These are phyloP conservation scores for Cladosporium colombiae DNA, from an alignment of 2,329 filamentous ascomycete genomes.

Conservation along the genomic window DNA sequence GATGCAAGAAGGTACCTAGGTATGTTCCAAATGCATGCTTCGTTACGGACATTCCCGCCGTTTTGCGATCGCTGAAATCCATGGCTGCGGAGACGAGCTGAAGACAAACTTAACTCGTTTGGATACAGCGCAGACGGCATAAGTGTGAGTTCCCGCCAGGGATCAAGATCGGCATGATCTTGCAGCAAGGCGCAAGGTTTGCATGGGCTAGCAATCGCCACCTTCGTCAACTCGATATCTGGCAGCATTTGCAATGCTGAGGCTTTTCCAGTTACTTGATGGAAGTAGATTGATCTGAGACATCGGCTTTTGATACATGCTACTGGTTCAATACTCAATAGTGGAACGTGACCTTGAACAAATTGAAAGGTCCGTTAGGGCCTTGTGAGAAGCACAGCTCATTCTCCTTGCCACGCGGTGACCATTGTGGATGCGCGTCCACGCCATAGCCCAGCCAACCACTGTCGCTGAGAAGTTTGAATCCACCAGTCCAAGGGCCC, in stretches of 20 bases:
- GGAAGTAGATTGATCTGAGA: neutral
- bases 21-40: neutral
- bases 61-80: neutral
- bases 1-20: neutral
- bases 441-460: neutral
- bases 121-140: neutral
- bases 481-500: neutral
- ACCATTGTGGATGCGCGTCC: neutral
- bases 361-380: neutral
- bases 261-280: neutral
- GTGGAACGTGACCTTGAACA: slow-evolving; percentile 1
- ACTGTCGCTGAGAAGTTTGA: neutral
- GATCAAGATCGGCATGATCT: neutral
- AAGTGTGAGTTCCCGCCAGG: neutral
- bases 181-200: neutral
- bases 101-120: neutral
- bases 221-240: neutral
- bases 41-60: neutral
- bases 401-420: neutral
- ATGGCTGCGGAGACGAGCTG: neutral
- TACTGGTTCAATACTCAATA: neutral
- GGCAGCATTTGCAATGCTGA: neutral
- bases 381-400: slow-evolving; percentile 1
- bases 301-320: neutral
- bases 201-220: neutral